Base-by-base conservation (phyloP, 805 yeast species). In the Lachancea lanzarotensis region DNA sequence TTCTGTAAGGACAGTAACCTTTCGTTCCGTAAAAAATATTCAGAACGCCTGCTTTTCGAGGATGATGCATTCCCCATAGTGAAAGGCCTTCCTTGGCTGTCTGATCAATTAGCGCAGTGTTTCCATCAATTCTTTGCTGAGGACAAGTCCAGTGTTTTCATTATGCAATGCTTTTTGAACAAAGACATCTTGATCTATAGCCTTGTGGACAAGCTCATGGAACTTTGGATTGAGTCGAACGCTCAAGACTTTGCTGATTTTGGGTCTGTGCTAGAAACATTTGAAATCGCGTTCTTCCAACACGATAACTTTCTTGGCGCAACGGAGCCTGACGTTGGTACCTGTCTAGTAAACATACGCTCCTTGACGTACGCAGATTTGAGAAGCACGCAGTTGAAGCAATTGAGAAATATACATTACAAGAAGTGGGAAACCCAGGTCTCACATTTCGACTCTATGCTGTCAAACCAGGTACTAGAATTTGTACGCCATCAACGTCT, bases 401-500 rank as follows among this genome's bases (percentile, higher is more conserved):
- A 62, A 10, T 54, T 75, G 36, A 76, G 72, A 50, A 50, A 51
- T 6, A 36, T 51, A 0, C 74, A 74, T 20, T 48, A 59, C 10
- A 45, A 48, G 0, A 56, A 59, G 11, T 82, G 91, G 81, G 59
- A 68, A 1, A 44, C 55, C 0, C 70, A 73, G 34, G 68, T 79
- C 35, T 48, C 52, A 2, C 70, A 67, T 25, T 82, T 86, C 55
- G 74, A 78, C 54, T 60, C 62, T 2, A 62, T 72, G 26, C 67
- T 84, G 45, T 59, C 72, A 10, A 58, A 64, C 12, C 88, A 87
- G 57, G 84, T 82, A 0, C 67, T 73, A 46, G 82, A 79, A 32
- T 84, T 84, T 59, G 88, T 86, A 13, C 75, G 76, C 46, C 89
- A 84, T 59, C 93, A 84, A 65, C 72, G 91, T 54, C 78, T 82